phyloP scores from a whole-genome alignment of 768 basidiomycete genomes.

The Cystofilobasidium capitatum region DNA sequence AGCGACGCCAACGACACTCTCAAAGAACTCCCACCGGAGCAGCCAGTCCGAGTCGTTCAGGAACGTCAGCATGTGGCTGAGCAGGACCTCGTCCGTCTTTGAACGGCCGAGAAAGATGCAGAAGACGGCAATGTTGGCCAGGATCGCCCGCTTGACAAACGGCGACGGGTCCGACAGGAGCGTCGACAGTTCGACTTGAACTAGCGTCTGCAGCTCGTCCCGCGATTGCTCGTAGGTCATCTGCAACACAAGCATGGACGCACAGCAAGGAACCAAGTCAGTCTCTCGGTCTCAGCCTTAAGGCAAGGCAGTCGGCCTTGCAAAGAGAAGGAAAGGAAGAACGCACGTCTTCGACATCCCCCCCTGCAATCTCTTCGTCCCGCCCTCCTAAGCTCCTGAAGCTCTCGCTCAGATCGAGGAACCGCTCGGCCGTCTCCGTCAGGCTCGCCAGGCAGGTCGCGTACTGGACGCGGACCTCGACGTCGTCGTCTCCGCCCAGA shows the following conservation, averaged over 20 bases:
- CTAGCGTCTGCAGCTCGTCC: conserved; percentile 20
- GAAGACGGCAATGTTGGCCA: conserved; percentile 74
- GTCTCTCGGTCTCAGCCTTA: too few species aligned
- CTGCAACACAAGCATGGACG: too few species aligned
- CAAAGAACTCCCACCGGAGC: conserved; percentile 82
- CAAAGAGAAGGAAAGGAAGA: not conserved
- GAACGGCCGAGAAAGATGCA: conserved; percentile 90
- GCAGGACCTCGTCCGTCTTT: conserved; percentile 83
- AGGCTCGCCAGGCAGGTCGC: conserved; percentile 77
- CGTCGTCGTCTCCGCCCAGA: conserved; percentile 70
- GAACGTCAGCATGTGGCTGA: conserved; percentile 62
- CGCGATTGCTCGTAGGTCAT: conserved; percentile 18
- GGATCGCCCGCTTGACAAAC: conserved; percentile 79
- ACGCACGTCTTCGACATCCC: conserved; percentile 11
- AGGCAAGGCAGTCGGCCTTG: not conserved
- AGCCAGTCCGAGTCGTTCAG: conserved; percentile 87
- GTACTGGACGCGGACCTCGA: conserved; percentile 66
- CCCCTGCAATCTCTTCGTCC: conserved; percentile 1
- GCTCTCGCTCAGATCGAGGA: conserved; percentile 65
- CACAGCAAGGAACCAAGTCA: too few species aligned
- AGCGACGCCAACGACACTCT: conserved; percentile 89
- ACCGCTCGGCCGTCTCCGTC: conserved; percentile 74
- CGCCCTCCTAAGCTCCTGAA: conserved; percentile 5
- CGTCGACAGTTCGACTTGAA: conserved; percentile 19
- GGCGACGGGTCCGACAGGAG: conserved; percentile 44